A percentile compares a stretch with the other conserved stretches of the same genome.
These are phyloP conservation scores for Xylariales sp. DNA, from an alignment of 2,329 filamentous ascomycete genomes.

Conservation along the genomic window DNA sequence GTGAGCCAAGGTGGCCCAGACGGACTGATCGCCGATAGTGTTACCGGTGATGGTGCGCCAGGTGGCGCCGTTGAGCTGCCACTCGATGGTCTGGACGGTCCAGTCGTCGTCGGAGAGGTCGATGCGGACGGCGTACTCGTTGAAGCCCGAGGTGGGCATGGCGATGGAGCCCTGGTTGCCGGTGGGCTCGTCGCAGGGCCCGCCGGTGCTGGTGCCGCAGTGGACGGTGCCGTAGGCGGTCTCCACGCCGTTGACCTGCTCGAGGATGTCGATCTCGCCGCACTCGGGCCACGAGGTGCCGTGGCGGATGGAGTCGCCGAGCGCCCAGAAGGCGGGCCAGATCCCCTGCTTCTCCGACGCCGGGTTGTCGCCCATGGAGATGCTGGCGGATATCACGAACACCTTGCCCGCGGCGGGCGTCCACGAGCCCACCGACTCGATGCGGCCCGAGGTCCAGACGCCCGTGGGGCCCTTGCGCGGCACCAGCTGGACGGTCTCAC, in stretches of 20 bases:
- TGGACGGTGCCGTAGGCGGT: conserved; percentile 44
- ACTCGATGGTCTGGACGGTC: conserved; percentile 42
- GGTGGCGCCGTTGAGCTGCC: conserved; percentile 39
- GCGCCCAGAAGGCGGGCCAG: conserved; percentile 51
- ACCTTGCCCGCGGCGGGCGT: conserved; percentile 33
- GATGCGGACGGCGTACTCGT: conserved; percentile 42
- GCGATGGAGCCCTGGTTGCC: conserved; percentile 30
- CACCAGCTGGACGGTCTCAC: conserved; percentile 46
- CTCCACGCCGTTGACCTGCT: conserved; percentile 41
- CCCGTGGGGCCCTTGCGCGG: conserved; percentile 34
- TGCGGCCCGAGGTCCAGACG: conserved; percentile 44
- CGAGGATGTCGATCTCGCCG: conserved; percentile 48
- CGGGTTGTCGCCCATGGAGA: conserved; percentile 38
- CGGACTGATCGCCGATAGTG: conserved; percentile 31
- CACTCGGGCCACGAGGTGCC: conserved; percentile 43
- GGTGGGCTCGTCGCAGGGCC: conserved; percentile 42
- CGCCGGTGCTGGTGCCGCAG: conserved; percentile 38
- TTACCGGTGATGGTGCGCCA: conserved; percentile 40
- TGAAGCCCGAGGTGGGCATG: conserved; percentile 43
- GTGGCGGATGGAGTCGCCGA: conserved; percentile 40
- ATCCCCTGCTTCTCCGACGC: conserved; percentile 39
- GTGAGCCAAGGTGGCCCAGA: conserved; percentile 40
- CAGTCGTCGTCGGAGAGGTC: conserved; percentile 40
- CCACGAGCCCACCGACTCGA: conserved; percentile 44
- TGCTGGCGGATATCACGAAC: conserved; percentile 38